Conservation (phyloP, 306 rosid genomes). For the Ormosia semicastrata region DNA sequence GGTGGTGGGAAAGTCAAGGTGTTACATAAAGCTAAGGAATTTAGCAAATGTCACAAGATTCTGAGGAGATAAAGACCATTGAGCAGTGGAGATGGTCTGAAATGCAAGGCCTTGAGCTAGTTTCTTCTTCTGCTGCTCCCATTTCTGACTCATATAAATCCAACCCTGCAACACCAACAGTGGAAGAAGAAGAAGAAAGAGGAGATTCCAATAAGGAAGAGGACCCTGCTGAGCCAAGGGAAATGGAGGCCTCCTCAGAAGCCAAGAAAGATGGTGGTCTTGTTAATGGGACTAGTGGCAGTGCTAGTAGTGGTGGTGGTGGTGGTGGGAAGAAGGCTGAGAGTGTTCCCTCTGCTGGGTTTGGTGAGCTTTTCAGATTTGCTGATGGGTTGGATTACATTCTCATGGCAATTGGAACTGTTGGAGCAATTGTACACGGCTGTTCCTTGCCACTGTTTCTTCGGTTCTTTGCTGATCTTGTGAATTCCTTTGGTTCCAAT, state of each 20-base stretch:
- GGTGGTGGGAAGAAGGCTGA: conserved; percentile 51
- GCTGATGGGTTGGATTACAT: conserved; percentile 82
- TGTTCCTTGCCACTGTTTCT: conserved; percentile 85
- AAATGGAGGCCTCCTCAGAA: conserved; percentile 45
- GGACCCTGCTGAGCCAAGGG: neutral
- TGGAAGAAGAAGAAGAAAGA: conserved; percentile 1
- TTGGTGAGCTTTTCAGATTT: conserved; percentile 68
- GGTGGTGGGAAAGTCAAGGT: conserved; percentile 24
- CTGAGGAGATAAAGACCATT: conserved; percentile 73
- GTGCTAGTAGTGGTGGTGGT: neutral
- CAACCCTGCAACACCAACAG: conserved; percentile 29
- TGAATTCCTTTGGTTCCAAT: conserved; percentile 83
- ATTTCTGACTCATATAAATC: conserved; percentile 36
- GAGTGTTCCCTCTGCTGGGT: conserved; percentile 51
- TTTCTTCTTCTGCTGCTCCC: conserved; percentile 42
- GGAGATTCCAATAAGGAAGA: neutral
- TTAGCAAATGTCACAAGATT: conserved; percentile 82
- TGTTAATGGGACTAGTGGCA: neutral
- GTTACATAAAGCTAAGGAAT: conserved; percentile 53
- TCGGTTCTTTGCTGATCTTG: conserved; percentile 93
- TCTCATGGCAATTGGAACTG: conserved; percentile 71
- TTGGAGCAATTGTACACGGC: conserved; percentile 87
- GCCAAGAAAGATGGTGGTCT: conserved; percentile 38
- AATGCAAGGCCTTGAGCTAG: conserved; percentile 93
- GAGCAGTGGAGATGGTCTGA: conserved; percentile 99